Percentiles rank a stretch among this genome's conserved stretches.
These are phyloP conservation scores for Fraxinus latifolia DNA, from an alignment of 305 asterid genomes.

Conservation along the genomic window DNA sequence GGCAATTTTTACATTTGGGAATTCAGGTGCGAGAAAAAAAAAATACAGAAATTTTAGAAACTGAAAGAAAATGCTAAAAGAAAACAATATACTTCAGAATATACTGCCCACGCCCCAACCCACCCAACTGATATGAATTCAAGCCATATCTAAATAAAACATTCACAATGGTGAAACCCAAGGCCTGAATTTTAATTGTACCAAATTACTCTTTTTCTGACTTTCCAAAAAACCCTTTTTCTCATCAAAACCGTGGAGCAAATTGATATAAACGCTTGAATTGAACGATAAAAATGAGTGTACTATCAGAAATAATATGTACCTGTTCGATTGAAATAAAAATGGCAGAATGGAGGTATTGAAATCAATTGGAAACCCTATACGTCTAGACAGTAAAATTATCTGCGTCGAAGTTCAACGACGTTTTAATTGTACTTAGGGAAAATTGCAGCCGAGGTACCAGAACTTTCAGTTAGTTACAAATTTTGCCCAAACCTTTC, in stretches of 20 bases:
- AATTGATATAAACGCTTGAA: background rate
- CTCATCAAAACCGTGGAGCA: background rate
- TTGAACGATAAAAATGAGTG: conserved; percentile 7
- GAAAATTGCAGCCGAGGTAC: no score
- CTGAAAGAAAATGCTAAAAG: background rate
- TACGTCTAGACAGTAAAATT: background rate
- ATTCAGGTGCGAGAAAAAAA: background rate
- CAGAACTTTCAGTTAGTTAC: no score
- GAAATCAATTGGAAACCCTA: conserved; percentile 28
- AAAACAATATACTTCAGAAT: background rate
- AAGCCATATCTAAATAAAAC: background rate
- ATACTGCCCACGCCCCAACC: background rate
- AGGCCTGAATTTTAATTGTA: background rate
- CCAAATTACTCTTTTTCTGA: background rate
- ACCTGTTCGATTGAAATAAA: conserved; percentile 21
- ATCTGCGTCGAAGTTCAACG: background rate
- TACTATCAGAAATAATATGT: background rate
- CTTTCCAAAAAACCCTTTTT: background rate
- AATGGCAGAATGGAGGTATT: background rate
- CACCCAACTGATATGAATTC: background rate
- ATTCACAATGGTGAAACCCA: background rate
- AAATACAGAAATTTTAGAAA: background rate
- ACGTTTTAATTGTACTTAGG: background rate
- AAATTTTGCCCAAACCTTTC: no score
- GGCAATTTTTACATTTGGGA: background rate